Conservation (phyloP, 1,284 basidiomycete genomes). For the Rhizoctonia solani region DNA sequence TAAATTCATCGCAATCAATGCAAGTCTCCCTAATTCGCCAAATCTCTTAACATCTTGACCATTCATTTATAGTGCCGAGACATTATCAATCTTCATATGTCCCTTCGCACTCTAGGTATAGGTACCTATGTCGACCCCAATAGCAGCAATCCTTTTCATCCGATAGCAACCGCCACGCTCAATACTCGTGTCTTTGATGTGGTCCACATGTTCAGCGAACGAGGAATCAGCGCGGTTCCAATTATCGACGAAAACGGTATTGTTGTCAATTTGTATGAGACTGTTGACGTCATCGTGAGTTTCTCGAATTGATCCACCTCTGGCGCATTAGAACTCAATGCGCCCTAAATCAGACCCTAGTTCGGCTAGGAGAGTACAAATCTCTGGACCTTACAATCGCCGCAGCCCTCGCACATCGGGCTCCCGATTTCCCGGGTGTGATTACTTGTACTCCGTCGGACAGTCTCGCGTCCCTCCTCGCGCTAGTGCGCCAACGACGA, state of each 20-base stretch:
- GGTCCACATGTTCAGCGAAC: constrained; percentile 97
- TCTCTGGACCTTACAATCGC: constrained; percentile 94
- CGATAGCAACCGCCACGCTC: constrained; percentile 90
- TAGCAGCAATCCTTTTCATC: constrained; percentile 73
- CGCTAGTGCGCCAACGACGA: constrained; percentile 89
- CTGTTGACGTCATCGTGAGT: constrained; percentile 97
- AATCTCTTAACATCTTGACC: constrained; percentile 18
- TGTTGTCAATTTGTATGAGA: constrained; percentile 97
- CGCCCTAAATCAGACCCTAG: constrained; percentile 71
- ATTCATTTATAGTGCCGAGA: constrained; percentile 67
- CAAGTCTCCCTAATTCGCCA: constrained; percentile 51
- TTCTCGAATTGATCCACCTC: background rate
- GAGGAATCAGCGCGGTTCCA: constrained; percentile 94
- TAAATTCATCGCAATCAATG: constrained; percentile 99
- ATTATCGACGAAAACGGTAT: constrained; percentile 93
- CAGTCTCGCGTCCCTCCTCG: constrained; percentile 89
- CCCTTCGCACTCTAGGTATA: constrained; percentile 86
- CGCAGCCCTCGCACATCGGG: constrained; percentile 89
- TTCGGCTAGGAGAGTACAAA: constrained; percentile 93
- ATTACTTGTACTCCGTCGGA: constrained; percentile 94
- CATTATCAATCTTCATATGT: constrained; percentile 73
- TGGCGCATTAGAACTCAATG: constrained; percentile 23
- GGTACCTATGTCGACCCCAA: constrained; percentile 82
- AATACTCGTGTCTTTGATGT: constrained; percentile 96
- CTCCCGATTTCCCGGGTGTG: constrained; percentile 93